Evolutionary conservation across 1,284 basidiomycete genomes (phyloP), one percentile per base, ranked within the genome.

Genomic region (Ustilago lituana): DNA sequence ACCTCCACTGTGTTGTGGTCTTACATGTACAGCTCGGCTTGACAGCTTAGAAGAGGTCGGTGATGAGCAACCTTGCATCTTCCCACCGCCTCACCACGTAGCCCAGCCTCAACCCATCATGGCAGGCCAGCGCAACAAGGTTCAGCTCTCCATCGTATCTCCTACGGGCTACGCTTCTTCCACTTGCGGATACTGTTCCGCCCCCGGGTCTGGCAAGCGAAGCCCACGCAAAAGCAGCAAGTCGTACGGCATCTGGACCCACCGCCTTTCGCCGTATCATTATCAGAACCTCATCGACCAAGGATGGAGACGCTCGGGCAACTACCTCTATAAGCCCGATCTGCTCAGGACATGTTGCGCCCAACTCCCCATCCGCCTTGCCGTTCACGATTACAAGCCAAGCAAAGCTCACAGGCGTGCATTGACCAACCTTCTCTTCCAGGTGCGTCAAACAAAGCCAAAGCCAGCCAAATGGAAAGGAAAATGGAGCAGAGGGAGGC

Each of bases 171-270:
- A 82, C 48, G 43, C 61, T 5, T n/a, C 43, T 10, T 83, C 83
- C 1, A 79, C 83, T 4, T 86, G 85, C 66, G 85, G 85, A 20
- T 86, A 86, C 76, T 85, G 85, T 63, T 79, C 81, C 0, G 72
- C 83, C 1, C 60, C 58, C 7, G 68, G 39, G 10, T 70, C 76
- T 3, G 83, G 82, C 3, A 50, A 70, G 41, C 75, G 83, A 45
- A 80, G 76, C 40, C 24, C 29, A 4, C 32, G 27, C 36, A 72
- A 80, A 19, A 65, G 72, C 1, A 83, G 82, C 35, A 73, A 64
- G 45, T 83, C 81, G n/a, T 85, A 84, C 58, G 85, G 84, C 36
- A 56, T 77, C 23, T 74, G 73, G 76, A 70, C 70, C 1, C 48
- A 74, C 26, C 62, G 60, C 22, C 60, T 81, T 6, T 55, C 64